Evolutionary conservation across 1,284 basidiomycete genomes (phyloP).

Genomic region (Microbotryum silenes-acaulis): DNA sequence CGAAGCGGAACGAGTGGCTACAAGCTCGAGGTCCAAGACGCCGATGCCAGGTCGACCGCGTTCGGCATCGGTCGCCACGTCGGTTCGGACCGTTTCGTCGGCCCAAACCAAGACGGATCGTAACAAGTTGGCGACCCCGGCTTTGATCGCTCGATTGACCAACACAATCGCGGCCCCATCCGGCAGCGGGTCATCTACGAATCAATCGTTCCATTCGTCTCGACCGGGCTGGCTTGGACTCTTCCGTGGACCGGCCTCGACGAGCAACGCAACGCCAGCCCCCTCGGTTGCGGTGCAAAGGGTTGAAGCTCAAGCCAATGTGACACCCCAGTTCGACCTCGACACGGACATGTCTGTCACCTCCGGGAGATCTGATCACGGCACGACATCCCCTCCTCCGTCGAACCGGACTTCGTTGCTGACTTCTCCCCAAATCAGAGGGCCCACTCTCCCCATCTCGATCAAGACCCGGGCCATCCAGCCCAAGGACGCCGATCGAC

Average conservation of each 20-base stretch:
- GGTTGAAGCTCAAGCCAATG: conserved; percentile 22
- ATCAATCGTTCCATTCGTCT: neutral
- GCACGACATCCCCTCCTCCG: neutral
- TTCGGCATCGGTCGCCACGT: conserved; percentile 4
- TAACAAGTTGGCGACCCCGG: conserved; percentile 21
- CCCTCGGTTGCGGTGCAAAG: conserved; percentile 23
- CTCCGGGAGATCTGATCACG: neutral
- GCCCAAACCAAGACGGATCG: neutral
- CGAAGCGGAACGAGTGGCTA: neutral
- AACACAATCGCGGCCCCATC: neutral
- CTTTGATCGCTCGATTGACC: conserved; percentile 27
- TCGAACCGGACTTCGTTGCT: neutral
- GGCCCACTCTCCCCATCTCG: conserved; percentile 22
- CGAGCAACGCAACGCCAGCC: neutral
- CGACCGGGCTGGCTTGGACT: conserved; percentile 25
- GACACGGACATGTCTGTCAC: neutral
- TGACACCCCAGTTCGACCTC: conserved; percentile 13
- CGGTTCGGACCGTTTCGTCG: conserved; percentile 9
- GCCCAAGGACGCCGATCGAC: conserved; percentile 1
- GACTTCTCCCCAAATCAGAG: neutral
- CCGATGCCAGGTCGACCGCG: conserved; percentile 1
- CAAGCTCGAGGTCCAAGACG: conserved; percentile 1
- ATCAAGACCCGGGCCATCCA: conserved; percentile 8
- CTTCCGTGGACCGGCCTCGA: conserved; percentile 7
- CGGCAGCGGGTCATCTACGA: neutral